These are phyloP conservation scores for Mucor circinelloides DNA, from an alignment of 371 early-diverging fungal genomes.

Conservation along the genomic window DNA sequence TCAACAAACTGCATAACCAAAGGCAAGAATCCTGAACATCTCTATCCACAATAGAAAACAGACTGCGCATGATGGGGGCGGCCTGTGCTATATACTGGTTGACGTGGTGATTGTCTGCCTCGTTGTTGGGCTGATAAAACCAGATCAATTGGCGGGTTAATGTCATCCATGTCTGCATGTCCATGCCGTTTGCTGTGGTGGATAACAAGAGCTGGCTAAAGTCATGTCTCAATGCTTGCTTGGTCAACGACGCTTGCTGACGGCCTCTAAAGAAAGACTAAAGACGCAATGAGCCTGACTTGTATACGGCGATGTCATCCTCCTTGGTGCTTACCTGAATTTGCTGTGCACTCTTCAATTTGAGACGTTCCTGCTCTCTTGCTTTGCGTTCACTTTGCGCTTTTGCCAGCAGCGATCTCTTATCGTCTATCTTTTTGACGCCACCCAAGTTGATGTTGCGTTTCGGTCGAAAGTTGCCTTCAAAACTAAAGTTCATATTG, in stretches of 20 bases:
- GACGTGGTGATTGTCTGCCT: slow-evolving; percentile 1
- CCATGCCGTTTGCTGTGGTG: not conserved
- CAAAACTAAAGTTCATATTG: slow-evolving; percentile 62
- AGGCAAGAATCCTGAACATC: slow-evolving; percentile 21
- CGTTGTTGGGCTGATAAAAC: slow-evolving; percentile 15
- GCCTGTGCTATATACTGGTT: not conserved
- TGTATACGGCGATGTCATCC: too few relatives aligned
- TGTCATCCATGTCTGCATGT: not conserved
- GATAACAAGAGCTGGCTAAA: slow-evolving; percentile 5
- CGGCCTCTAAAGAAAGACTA: slow-evolving; percentile 51
- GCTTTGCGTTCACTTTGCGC: slow-evolving; percentile 76
- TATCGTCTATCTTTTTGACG: slow-evolving; percentile 60
- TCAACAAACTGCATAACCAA: slow-evolving; percentile 25
- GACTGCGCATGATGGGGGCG: not conserved
- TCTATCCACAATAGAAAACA: slow-evolving; percentile 5
- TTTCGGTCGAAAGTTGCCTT: slow-evolving; percentile 72
- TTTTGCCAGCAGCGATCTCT: slow-evolving; percentile 66
- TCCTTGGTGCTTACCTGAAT: slow-evolving; percentile 81
- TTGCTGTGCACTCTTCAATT: slow-evolving; percentile 54
- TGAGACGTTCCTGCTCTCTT: slow-evolving; percentile 73
- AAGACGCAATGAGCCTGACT: too few relatives aligned
- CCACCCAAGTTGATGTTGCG: slow-evolving; percentile 86
- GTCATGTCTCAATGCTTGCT: slow-evolving; percentile 5
- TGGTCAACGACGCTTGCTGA: slow-evolving; percentile 21
- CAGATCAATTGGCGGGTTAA: slow-evolving; percentile 18